Evolutionary conservation across 306 rosid species (phyloP), one percentile per base, ranked within the genome.

Genomic region (Prosopis cineraria): DNA sequence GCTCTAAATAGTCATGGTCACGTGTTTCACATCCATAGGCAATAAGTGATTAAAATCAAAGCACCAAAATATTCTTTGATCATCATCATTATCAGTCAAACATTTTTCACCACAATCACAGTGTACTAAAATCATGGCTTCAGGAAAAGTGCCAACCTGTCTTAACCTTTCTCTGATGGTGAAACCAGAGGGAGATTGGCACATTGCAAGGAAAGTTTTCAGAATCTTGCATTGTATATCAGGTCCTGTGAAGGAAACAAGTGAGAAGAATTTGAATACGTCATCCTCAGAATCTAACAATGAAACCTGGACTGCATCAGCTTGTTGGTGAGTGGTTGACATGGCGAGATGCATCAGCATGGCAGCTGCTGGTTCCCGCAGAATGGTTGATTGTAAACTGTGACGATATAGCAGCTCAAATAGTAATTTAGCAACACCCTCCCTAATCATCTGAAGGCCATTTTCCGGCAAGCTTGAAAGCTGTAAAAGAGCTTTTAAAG

Each of bases 221-320:
- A 90, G 90, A 80, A 90, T 88, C 83, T 72, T 85, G 78, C 10
- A 58, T 80, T 88, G 90, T 81, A 85, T 71, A 39, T 86, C 87
- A 29, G 86, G 84, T 68, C 83, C 95, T 0, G 88, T 88, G 11
- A 88, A 84, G 55, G 88, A 88, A 59, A 84, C 58, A 30, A 90
- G 84, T 55, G 89, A 84, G 79, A 90, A 90, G 72, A 90, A 82
- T 73, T 84, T 90, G 41, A 79, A 86, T 30, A 83, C 62, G 12
- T 88, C 90, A 55, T 90, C 94, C 70, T 86, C 89, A 3, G 94
- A 86, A 70, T 83, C 82, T 58, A 90, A 71, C 79, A 88, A 76
- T 1, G 81, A 81, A 44, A 86, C 79, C 45, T 63, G 81, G 10
- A 74, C 90, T 34, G 53, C 68, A 47, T 77, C 79, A 17, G 84